Evolutionary conservation across 2,329 filamentous ascomycete species (phyloP), one percentile per base, ranked within the genome.

Genomic region (Beauveria medogensis): DNA sequence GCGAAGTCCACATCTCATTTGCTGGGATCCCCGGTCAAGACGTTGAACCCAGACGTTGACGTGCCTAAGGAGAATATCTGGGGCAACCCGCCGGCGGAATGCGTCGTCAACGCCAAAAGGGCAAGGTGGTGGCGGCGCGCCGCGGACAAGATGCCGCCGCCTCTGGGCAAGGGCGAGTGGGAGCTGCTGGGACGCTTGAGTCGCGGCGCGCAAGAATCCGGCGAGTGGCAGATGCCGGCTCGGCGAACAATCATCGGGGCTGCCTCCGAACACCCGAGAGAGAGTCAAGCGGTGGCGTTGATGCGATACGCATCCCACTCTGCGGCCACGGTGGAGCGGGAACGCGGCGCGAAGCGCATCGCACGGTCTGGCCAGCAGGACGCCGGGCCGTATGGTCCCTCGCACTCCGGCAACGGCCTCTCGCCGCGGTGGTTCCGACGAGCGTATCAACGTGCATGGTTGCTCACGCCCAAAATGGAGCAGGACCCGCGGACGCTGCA

Each of bases 121-220:
- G 77, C 73, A 30, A 74, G 70, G 24, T 81, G 78, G 72, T 87
- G 82, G 80, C 76, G 70, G 43, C 61, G 61, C 4, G 67, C 75
- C 18, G 71, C 78, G 1, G 69, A 75, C 14, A 81, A 78, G 62
- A 63, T 84, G 7, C 72, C 83, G 65, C 81, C 82, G n/a, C 85
- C 85, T 0, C 62, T 87, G 18, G 75, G 76, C 7, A 71, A 69
- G 30, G 72, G 74, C 20, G 82, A 87, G 67, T 87, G 83, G 83
- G 75, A 85, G 16, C 67, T 77, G 16, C 70, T 87, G n/a, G 70
- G 70, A n/a, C 70, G 71, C 26, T 65, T 87, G 41, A 75, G 75
- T 3, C 64, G 66, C 8, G 83, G 79, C 1, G 71, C 71, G 28
- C 75, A 75, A 10, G 68, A 67, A 53, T 55, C 63, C 22, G 62